These are phyloP conservation scores for Nannochloropsis oceanica DNA, from an alignment of 108 stramenopile genomes.

Conservation along the genomic window DNA sequence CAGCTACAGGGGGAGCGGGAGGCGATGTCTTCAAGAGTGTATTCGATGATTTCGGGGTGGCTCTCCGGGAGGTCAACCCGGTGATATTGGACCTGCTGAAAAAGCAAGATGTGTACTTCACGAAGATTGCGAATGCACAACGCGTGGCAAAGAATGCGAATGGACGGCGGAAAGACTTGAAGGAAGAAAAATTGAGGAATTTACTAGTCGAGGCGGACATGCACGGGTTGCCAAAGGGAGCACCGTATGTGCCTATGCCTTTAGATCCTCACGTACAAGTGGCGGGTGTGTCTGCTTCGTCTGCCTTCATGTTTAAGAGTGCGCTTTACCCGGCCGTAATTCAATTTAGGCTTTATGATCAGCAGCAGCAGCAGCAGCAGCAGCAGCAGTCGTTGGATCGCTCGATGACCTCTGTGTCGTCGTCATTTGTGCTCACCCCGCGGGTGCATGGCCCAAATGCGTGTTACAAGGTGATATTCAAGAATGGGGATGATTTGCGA, in stretches of 20 bases:
- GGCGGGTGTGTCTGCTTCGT: constrained; percentile 21
- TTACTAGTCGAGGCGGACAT: constrained; percentile 37
- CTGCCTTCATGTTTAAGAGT: constrained; percentile 71
- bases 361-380: not conserved
- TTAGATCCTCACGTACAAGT: constrained; percentile 66
- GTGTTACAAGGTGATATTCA: constrained; percentile 60
- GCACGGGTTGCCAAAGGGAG: not conserved
- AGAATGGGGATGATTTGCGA: constrained; percentile 94
- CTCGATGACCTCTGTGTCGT: not conserved
- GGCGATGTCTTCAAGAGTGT: constrained; percentile 63
- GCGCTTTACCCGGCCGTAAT: constrained; percentile 89
- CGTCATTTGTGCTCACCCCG: not conserved
- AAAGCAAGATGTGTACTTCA: constrained; percentile 19
- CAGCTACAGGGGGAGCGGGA: not conserved
- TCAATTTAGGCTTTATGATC: constrained; percentile 45
- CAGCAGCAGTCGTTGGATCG: not conserved
- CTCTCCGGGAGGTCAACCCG: constrained; percentile 31
- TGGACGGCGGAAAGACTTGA: constrained; percentile 51
- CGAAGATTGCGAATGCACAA: constrained; percentile 17
- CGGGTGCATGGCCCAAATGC: not conserved
- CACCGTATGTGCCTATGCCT: constrained; percentile 64
- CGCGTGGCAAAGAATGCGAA: constrained; percentile 53
- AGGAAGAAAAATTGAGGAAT: constrained; percentile 59
- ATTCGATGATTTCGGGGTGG: constrained; percentile 49
- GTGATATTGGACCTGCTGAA: constrained; percentile 22